Conservation (phyloP, 768 basidiomycete species). For the Russula virescens region DNA sequence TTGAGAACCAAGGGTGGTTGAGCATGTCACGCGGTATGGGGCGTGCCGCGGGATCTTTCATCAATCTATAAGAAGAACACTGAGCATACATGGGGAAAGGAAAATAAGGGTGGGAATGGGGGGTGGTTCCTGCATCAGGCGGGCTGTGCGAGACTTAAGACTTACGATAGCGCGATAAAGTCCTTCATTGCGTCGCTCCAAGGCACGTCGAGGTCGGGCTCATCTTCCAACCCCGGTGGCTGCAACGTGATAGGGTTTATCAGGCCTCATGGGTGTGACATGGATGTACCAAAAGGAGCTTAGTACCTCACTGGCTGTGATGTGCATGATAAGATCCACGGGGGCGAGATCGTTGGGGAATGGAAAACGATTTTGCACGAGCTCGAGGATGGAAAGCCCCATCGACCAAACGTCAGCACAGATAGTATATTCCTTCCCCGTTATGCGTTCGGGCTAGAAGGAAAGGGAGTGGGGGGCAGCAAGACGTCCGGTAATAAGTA, state of each 20-base stretch:
- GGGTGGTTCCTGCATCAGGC: too few relatives aligned
- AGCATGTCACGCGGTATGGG: slow-evolving; percentile 77
- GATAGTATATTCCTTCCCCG: slow-evolving; percentile 83
- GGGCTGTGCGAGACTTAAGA: slow-evolving; percentile 6
- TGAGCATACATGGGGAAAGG: neutral
- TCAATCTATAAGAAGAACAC: slow-evolving; percentile 45
- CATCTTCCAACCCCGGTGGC: slow-evolving; percentile 70
- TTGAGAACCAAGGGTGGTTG: slow-evolving; percentile 69
- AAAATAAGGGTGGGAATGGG: too few relatives aligned
- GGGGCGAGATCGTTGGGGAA: slow-evolving; percentile 80
- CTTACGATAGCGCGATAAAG: slow-evolving; percentile 74
- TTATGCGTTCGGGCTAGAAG: slow-evolving; percentile 93
- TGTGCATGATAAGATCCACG: slow-evolving; percentile 82
- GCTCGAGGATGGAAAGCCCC: slow-evolving; percentile 83
- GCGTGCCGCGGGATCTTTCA: slow-evolving; percentile 52
- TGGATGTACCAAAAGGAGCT: neutral
- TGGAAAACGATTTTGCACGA: slow-evolving; percentile 85
- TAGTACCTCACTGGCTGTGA: slow-evolving; percentile 59
- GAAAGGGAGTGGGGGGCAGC: too few relatives aligned
- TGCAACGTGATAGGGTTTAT: slow-evolving; percentile 27
- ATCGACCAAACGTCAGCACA: slow-evolving; percentile 94
- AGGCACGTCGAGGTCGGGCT: slow-evolving; percentile 35
- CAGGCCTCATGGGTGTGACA: neutral
- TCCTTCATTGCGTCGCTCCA: slow-evolving; percentile 83
- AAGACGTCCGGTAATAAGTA: too few relatives aligned